Evolutionary conservation across 2,329 filamentous ascomycete genomes (phyloP).

Genomic region (Xylariaceae sp.): DNA sequence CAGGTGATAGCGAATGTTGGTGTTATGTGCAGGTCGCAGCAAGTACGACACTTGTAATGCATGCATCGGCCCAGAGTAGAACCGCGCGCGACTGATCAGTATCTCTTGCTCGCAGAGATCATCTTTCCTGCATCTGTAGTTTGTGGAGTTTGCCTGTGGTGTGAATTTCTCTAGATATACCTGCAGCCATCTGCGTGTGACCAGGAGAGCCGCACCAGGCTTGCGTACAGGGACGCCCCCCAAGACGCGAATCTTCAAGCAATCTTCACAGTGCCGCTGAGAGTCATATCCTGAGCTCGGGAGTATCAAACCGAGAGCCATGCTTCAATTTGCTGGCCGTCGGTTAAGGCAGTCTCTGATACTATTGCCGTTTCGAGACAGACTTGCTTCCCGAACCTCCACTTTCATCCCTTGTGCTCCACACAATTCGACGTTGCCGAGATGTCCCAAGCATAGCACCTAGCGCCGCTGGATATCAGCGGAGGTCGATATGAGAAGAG

Average conservation of each 20-base stretch:
- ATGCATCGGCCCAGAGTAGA: neutral
- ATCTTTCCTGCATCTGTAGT: constrained; percentile 3
- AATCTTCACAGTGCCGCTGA: constrained; percentile 11
- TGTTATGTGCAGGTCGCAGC: neutral
- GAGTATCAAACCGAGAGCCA: constrained; percentile 14
- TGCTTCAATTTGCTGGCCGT: constrained; percentile 18
- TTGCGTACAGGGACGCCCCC: constrained; percentile 10
- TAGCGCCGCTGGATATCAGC: constrained; percentile 6
- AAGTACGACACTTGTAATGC: neutral
- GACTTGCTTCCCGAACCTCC: constrained; percentile 30
- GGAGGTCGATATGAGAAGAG: constrained; percentile 4
- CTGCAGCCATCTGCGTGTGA: constrained; percentile 13
- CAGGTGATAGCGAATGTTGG: neutral
- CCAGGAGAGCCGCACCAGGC: constrained; percentile 15
- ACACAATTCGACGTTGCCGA: constrained; percentile 20
- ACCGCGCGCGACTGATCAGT: neutral
- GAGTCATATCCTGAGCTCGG: neutral
- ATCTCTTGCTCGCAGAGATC: neutral
- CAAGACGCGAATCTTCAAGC: constrained; percentile 4
- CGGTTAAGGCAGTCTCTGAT: constrained; percentile 15
- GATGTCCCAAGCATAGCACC: constrained; percentile 17
- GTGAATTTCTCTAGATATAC: constrained; percentile 8
- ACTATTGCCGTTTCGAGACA: constrained; percentile 24
- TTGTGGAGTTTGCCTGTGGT: constrained; percentile 1
- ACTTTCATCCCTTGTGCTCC: constrained; percentile 27